Evolutionary conservation across 1,284 basidiomycete species (phyloP).

Genomic region (Fistulinella staudtii): DNA sequence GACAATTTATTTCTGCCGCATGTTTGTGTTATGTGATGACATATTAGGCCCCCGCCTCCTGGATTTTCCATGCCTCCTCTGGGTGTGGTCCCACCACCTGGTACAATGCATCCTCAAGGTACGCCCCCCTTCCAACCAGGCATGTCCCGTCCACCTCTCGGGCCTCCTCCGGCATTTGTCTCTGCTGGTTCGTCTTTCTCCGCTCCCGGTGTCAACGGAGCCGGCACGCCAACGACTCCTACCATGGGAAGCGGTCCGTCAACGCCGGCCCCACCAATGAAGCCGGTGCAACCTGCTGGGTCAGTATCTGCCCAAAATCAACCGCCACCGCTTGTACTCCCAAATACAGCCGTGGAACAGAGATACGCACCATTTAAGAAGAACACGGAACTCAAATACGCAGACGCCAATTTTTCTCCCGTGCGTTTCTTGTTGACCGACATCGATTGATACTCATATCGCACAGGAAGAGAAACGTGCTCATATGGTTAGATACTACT

Average conservation of each 20-base stretch:
- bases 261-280: slow-evolving; percentile 17
- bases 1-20: slow-evolving; percentile 11
- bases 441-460: slow-evolving; percentile 4
- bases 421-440: slow-evolving; percentile 40
- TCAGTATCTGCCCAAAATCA: slow-evolving; percentile 19
- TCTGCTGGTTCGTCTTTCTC: slow-evolving; percentile 29
- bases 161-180: slow-evolving; percentile 37
- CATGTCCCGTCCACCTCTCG: slow-evolving; percentile 34
- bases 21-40: slow-evolving; percentile 13
- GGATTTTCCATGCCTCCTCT: slow-evolving; percentile 43
- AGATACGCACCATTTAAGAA: slow-evolving; percentile 75
- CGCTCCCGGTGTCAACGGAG: slow-evolving; percentile 16
- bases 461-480: slow-evolving; percentile 79
- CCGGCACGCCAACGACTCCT: slow-evolving; percentile 12
- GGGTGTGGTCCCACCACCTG: slow-evolving; percentile 34
- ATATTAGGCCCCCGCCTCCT: slow-evolving; percentile 41
- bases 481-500: slow-evolving; percentile 68
- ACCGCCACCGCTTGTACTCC: slow-evolving; percentile 44
- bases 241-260: slow-evolving; percentile 21
- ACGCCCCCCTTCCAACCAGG: slow-evolving; percentile 40
- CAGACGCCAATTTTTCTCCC: slow-evolving; percentile 72
- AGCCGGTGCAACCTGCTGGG: slow-evolving; percentile 17
- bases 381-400: slow-evolving; percentile 68
- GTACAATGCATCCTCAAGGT: slow-evolving; percentile 37
- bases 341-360: slow-evolving; percentile 56